A percentile compares a stretch with the other conserved stretches of the same genome.
phyloP scores from a whole-genome alignment of 1,139 yeast genomes.

The Kurtzmaniella quercitrusa region DNA sequence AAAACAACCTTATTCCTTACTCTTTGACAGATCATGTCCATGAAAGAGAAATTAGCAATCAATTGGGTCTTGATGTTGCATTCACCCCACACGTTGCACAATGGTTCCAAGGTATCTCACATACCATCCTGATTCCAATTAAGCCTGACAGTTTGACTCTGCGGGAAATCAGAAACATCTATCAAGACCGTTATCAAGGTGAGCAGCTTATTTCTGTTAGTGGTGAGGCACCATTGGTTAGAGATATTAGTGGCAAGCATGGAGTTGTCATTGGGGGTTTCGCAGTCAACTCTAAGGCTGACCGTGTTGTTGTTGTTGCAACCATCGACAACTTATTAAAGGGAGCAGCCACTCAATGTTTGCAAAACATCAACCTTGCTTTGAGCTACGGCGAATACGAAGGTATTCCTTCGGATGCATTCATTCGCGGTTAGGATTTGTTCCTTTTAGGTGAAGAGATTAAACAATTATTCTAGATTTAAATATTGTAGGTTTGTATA shows the following conservation, averaged over 20 bases:
- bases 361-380: slow-evolving; percentile 90
- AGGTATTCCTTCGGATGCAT: slow-evolving; percentile 73
- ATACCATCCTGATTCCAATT: slow-evolving; percentile 87
- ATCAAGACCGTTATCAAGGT: slow-evolving; percentile 83
- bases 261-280: slow-evolving; percentile 95
- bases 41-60: slow-evolving; percentile 84
- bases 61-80: slow-evolving; percentile 74
- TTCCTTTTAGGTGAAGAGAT: too few relatives aligned
- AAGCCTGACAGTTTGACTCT: slow-evolving; percentile 65
- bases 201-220: slow-evolving; percentile 81
- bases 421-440: slow-evolving; percentile 46
- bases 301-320: slow-evolving; percentile 90
- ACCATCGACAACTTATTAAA: slow-evolving; percentile 92
- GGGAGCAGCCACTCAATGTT: slow-evolving; percentile 98
- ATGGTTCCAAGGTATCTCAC: slow-evolving; percentile 98
- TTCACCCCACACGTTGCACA: slow-evolving; percentile 97
- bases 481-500: too few relatives aligned
- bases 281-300: slow-evolving; percentile 83
- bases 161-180: slow-evolving; percentile 78
- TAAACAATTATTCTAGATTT: not conserved
- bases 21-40: slow-evolving; percentile 95
- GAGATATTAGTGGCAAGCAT: slow-evolving; percentile 88
- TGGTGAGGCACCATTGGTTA: slow-evolving; percentile 90
- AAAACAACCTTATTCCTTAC: slow-evolving; percentile 88
- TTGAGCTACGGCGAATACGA: slow-evolving; percentile 90